Percentiles rank a stretch among this genome's conserved stretches.
Conservation (phyloP, 257 asterid genomes). For the Jacaranda copaia region DNA sequence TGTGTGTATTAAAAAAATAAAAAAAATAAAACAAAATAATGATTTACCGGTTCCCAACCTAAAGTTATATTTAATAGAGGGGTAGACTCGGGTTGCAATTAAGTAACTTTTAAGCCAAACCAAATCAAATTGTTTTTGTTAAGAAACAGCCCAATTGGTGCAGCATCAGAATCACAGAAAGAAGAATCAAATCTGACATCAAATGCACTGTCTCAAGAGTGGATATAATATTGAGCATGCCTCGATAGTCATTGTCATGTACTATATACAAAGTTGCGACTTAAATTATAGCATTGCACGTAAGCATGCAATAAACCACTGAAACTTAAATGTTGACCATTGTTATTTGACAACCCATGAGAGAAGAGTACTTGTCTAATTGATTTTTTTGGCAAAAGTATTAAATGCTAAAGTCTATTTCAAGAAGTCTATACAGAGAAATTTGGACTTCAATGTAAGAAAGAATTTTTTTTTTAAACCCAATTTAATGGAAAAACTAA, state of each 20-base stretch:
- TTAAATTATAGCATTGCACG: constrained; percentile 16
- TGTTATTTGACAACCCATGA: not conserved
- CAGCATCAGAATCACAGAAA: constrained; percentile 7
- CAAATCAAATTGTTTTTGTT: not conserved
- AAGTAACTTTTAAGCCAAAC: constrained; percentile 27
- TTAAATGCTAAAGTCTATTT: constrained; percentile 6
- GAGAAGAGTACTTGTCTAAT: too few species aligned
- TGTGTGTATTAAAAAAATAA: too few species aligned
- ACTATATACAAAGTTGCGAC: not conserved
- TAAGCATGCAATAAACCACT: constrained; percentile 39
- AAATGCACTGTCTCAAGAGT: constrained; percentile 14
- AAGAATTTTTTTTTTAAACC: not conserved
- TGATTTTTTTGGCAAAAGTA: not conserved
- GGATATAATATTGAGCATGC: not conserved
- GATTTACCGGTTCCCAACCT: too few species aligned
- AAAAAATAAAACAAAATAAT: too few species aligned
- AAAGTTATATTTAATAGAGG: too few species aligned
- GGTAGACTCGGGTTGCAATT: not conserved
- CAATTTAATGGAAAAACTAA: not conserved
- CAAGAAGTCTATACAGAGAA: not conserved
- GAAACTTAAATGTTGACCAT: constrained; percentile 30
- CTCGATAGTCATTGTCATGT: constrained; percentile 31
- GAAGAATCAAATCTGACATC: constrained; percentile 20
- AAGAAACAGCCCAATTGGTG: not conserved
- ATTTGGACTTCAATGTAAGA: not conserved